Evolutionary conservation across 1,139 yeast genomes (phyloP), one percentile per base, ranked within the genome.

Genomic region (Taphrina sp.): DNA sequence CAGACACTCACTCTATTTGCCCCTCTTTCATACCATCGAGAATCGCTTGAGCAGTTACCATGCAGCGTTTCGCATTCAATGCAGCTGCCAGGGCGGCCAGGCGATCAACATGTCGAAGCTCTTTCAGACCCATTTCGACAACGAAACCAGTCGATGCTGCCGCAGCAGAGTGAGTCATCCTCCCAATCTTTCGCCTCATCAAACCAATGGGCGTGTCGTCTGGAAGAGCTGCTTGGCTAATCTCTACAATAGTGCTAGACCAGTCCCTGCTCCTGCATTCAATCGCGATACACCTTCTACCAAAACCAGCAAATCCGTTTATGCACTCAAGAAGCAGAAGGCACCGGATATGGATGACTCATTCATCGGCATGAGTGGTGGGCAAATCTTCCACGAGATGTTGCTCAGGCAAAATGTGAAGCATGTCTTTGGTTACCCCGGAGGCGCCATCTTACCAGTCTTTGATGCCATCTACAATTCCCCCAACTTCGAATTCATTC

Each of bases 341-440:
- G 41, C 49, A 3, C 35, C 41, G 31, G 61, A 64, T 56, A 80
- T 81, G 86, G 95, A 87, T 67, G 89, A 84, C 66, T 84, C 95
- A 16, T 83, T 90, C 67, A 63, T 92, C 61, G 98, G 98, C 10
- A 79, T 89, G 65, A 84, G 95, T 17, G 98, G 98, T 63, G 98
- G 98, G 64, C 95, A 92, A 73, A 89, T 92, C 62, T 92, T 92
- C 74, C 96, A 92, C 72, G 97, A 92, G 72, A 92, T 92, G 98
- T 92, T 92, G 96, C 78, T 83, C 61, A 82, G 96, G 71, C 96
- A 92, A 70, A 79, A 86, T 56, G 98, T 92, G 59, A 97, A 92
- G 71, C 61, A 61, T 34, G 60, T 64, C 34, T 64, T 61, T 58
- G 66, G 66, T 1, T 64, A 64, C 56, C 95, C 97, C 55, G 97